Percentiles rank a stretch among this genome's conserved stretches.
Evolutionary conservation across 148 eudicot genomes (phyloP).

Genomic region (Camellia sinensis): DNA sequence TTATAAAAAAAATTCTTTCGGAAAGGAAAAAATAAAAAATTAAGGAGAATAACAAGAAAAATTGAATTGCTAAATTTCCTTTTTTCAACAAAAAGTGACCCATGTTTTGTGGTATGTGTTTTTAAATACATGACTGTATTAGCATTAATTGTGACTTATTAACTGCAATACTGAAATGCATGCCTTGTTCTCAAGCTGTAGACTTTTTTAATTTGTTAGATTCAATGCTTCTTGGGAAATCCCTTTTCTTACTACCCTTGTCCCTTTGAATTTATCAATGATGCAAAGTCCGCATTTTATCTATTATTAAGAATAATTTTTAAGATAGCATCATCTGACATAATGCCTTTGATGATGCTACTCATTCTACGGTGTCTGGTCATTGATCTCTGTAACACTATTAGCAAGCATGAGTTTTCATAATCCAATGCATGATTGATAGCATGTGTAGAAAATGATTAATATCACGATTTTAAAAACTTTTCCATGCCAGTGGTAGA

Average conservation of each 20-base stretch:
- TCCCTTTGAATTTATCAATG: not conserved
- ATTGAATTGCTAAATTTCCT: not conserved
- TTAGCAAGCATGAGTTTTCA: not conserved
- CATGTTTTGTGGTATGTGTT: not conserved
- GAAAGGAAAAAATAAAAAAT: not conserved
- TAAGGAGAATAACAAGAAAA: not conserved
- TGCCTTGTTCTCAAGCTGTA: not conserved
- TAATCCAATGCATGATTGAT: not conserved
- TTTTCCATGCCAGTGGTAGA: not conserved
- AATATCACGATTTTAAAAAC: not conserved
- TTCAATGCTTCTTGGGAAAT: not conserved
- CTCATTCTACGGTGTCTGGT: too few relatives aligned
- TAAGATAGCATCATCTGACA: too few relatives aligned
- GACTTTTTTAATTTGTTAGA: too few relatives aligned
- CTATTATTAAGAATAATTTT: not conserved
- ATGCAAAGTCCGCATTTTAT: not conserved
- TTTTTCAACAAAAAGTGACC: not conserved
- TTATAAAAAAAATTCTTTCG: not conserved
- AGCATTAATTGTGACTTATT: too few relatives aligned
- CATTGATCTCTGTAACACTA: too few relatives aligned
- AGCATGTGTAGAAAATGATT: not conserved
- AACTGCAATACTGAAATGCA: not conserved
- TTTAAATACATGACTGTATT: not conserved
- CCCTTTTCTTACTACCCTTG: too few relatives aligned
- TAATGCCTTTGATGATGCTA: too few relatives aligned